A percentile compares a stretch with the other conserved stretches of the same genome.
Conservation (phyloP, 2,329 filamentous ascomycete genomes). For the Corinectria fuckeliana region DNA sequence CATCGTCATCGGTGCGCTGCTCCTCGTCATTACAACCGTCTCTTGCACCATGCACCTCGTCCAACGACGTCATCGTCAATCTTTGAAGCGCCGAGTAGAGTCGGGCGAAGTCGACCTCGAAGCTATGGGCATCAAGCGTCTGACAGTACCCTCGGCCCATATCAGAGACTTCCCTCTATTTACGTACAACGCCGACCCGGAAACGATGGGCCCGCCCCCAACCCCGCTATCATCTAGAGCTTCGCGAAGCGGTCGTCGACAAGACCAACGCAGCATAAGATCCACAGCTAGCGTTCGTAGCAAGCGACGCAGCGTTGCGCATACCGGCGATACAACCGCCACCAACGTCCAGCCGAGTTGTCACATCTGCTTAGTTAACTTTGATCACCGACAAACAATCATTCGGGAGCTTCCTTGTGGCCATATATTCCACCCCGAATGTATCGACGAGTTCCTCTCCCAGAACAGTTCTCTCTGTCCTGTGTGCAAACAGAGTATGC, state of each 20-base stretch:
- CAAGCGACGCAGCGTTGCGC: slow-evolving; percentile 46
- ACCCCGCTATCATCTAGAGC: slow-evolving; percentile 46
- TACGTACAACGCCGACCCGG: slow-evolving; percentile 70
- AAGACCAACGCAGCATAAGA: slow-evolving; percentile 39
- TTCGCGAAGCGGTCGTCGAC: slow-evolving; percentile 40
- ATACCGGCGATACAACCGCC: slow-evolving; percentile 47
- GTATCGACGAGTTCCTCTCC: slow-evolving; percentile 84
- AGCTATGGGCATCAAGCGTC: slow-evolving; percentile 79
- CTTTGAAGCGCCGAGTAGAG: slow-evolving; percentile 73
- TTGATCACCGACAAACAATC: slow-evolving; percentile 69
- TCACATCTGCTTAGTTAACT: slow-evolving; percentile 89
- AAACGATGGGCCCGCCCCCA: slow-evolving; percentile 44
- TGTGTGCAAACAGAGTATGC: slow-evolving; percentile 83
- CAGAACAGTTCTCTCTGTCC: slow-evolving; percentile 87
- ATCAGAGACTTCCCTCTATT: slow-evolving; percentile 80
- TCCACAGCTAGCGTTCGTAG: slow-evolving; percentile 44
- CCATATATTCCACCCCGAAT: slow-evolving; percentile 92
- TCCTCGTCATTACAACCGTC: slow-evolving; percentile 70
- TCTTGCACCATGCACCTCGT: slow-evolving; percentile 79
- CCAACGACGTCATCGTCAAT: slow-evolving; percentile 72
- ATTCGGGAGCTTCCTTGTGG: slow-evolving; percentile 88
- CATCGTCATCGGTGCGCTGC: slow-evolving; percentile 73
- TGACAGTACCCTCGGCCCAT: slow-evolving; percentile 76
- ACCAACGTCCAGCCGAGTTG: slow-evolving; percentile 80
- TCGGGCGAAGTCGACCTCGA: slow-evolving; percentile 86